Base-by-base conservation (phyloP, 257 asterid genomes). In the Capsicum rhomboideum region DNA sequence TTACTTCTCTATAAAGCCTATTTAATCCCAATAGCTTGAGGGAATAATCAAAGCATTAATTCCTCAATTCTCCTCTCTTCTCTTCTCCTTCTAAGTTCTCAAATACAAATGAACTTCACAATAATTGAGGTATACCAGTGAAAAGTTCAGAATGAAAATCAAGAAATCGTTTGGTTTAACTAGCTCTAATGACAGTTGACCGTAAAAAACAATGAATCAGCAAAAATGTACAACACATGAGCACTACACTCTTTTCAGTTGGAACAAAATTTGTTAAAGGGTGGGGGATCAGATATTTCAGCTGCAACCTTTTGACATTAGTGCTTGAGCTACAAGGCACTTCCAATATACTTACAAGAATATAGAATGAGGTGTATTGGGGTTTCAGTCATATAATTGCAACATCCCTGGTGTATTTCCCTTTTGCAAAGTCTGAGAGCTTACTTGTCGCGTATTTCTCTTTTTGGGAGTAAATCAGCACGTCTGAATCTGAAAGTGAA, bases 401-500 rank as follows among this genome's bases (percentile, higher is more conserved):
- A 31, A 64, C 29, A 75, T 49, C 61, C 59, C 16, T 42, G 3
- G 34, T 23, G 80, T 46, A 74, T 34, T 34, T 34, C 59, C 13
- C 7, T 28, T 28, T 26, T 6, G 42, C 40, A 12, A 72, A 6
- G 80, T 74, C 58, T 74, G 34, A 74, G 81, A 16, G 46, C 82
- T 87, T 87, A 94, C 84, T 90, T 94, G 85, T 92, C 96, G 16
- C 86, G 96, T 59, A 80, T 85, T 84, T 92, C 98, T 49, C 92
- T 88, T 88, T 92, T 97, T 3, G 99, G 99, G 61, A 97, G 98
- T 80, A 97, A 86, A 88, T 97, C 98, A 71, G 80, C 69, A 90
- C 99, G 89, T 87, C 97, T 85, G 87, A 85, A 91, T 91, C 98
- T 88, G 83, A 95, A 90, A 79, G 85, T 90, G 81, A 93, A 88